Evolutionary conservation across 2,329 filamentous ascomycete species (phyloP).

Genomic region (Hymenotorrendiella dingleyae): DNA sequence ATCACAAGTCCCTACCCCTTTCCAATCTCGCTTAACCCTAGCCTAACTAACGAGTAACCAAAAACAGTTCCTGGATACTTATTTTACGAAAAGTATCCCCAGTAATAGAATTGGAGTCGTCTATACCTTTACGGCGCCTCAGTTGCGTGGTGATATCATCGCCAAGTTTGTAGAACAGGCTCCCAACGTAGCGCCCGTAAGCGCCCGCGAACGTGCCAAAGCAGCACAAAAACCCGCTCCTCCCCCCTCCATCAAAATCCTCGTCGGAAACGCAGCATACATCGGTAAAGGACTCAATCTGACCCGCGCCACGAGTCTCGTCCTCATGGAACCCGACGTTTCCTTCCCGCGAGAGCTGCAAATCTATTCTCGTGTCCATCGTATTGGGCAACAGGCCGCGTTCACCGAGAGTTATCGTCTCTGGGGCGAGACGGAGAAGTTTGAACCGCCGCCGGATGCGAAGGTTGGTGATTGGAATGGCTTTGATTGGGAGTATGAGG

Average conservation of each 20-base stretch:
- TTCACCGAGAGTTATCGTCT: slow-evolving; percentile 4
- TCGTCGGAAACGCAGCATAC: slow-evolving; percentile 7
- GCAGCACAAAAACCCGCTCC: neutral
- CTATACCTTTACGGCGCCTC: too few species aligned
- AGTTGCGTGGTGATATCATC: too few species aligned
- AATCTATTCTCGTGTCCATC: slow-evolving; percentile 10
- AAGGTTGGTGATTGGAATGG: too few species aligned
- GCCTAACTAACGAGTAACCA: too few species aligned
- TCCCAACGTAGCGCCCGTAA: slow-evolving; percentile 4
- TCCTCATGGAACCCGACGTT: slow-evolving; percentile 13
- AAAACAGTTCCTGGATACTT: too few species aligned
- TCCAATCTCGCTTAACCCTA: neutral
- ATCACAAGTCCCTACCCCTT: too few species aligned
- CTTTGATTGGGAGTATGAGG: neutral
- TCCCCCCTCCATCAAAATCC: neutral
- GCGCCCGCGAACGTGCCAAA: neutral
- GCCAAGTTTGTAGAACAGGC: too few species aligned
- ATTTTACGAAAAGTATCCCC: too few species aligned
- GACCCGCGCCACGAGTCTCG: slow-evolving; percentile 5
- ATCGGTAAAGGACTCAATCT: slow-evolving; percentile 9
- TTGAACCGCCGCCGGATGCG: neutral
- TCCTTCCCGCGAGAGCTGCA: slow-evolving; percentile 8
- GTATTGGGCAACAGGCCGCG: slow-evolving; percentile 8
- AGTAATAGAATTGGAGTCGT: too few species aligned
- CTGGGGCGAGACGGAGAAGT: neutral